Conservation (phyloP, 768 basidiomycete species). For the Pleurotus sapidus region DNA sequence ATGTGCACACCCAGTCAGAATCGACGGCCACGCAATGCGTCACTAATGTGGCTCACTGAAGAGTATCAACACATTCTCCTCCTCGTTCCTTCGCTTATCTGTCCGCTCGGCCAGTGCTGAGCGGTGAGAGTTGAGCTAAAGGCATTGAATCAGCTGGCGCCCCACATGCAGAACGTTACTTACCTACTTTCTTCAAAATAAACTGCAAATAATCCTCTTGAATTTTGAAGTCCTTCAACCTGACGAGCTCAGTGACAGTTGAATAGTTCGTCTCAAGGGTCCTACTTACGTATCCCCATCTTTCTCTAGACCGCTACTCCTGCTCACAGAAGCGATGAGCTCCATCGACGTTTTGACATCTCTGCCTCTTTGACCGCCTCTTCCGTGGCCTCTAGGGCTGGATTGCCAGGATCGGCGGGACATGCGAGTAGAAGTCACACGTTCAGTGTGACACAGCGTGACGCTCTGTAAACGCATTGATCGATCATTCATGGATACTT, state of each 20-base stretch:
- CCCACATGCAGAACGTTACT: neutral
- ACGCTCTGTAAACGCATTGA: no score
- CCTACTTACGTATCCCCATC: slow-evolving; percentile 70
- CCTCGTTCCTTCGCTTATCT: slow-evolving; percentile 46
- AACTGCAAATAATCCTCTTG: slow-evolving; percentile 71
- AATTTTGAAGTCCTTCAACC: slow-evolving; percentile 53
- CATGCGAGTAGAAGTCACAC: no score
- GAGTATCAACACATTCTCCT: slow-evolving; percentile 71
- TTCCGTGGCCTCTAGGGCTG: neutral
- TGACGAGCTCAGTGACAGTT: slow-evolving; percentile 33
- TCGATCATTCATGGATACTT: no score
- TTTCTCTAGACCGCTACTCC: slow-evolving; percentile 72
- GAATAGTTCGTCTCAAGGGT: neutral
- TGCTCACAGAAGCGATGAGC: slow-evolving; percentile 67
- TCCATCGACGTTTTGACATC: slow-evolving; percentile 42
- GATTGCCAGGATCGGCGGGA: no score
- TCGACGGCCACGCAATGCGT: neutral
- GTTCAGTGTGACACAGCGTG: no score
- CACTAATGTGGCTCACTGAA: slow-evolving; percentile 50
- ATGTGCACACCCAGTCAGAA: neutral
- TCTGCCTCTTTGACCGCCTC: neutral
- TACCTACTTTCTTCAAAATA: slow-evolving; percentile 58
- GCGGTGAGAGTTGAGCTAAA: slow-evolving; percentile 32
- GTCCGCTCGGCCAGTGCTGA: slow-evolving; percentile 23
- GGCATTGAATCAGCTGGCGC: slow-evolving; percentile 46